phyloP scores from a whole-genome alignment of 495 filamentous ascomycete genomes.

The Penicillium steckii region DNA sequence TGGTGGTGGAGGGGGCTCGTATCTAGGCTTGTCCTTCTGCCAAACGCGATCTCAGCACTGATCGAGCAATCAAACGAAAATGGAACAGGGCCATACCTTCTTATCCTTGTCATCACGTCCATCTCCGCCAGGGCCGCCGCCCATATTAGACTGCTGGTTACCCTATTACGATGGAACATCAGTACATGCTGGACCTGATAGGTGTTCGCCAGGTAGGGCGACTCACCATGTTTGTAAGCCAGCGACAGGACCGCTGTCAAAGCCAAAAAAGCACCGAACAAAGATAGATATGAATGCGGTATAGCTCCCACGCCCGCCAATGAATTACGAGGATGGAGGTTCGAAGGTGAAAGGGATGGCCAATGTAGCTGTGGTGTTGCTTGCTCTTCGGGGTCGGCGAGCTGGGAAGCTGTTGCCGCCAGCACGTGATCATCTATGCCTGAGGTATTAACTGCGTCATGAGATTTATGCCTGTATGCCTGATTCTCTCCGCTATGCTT shows the following conservation, averaged over 20 bases:
- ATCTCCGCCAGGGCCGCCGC: constrained; percentile 67
- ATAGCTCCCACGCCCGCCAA: not conserved
- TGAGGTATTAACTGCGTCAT: constrained; percentile 26
- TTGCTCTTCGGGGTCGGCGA: constrained; percentile 18
- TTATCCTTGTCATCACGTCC: constrained; percentile 88
- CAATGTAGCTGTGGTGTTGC: constrained; percentile 15
- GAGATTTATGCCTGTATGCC: constrained; percentile 15
- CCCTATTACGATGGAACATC: constrained; percentile 35
- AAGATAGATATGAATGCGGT: not conserved
- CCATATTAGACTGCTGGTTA: constrained; percentile 86
- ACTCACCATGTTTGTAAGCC: constrained; percentile 39
- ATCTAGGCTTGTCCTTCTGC: constrained; percentile 99
- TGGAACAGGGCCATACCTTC: constrained; percentile 62
- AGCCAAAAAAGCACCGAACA: constrained; percentile 1
- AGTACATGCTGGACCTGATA: constrained; percentile 13
- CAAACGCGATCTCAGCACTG: constrained; percentile 19
- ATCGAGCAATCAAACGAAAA: not conserved
- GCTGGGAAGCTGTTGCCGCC: constrained; percentile 29
- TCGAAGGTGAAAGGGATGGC: constrained; percentile 19
- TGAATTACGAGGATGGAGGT: constrained; percentile 4
- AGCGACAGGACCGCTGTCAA: constrained; percentile 17
- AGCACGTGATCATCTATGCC: constrained; percentile 22
- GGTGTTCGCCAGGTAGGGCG: constrained; percentile 9
- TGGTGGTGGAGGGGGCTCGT: constrained; percentile 94
- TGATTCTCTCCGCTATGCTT: constrained; percentile 1